Evolutionary conservation across 2,329 filamentous ascomycete genomes (phyloP), one percentile per base, ranked within the genome.

Genomic region (Pseudogymnoascus sp.): DNA sequence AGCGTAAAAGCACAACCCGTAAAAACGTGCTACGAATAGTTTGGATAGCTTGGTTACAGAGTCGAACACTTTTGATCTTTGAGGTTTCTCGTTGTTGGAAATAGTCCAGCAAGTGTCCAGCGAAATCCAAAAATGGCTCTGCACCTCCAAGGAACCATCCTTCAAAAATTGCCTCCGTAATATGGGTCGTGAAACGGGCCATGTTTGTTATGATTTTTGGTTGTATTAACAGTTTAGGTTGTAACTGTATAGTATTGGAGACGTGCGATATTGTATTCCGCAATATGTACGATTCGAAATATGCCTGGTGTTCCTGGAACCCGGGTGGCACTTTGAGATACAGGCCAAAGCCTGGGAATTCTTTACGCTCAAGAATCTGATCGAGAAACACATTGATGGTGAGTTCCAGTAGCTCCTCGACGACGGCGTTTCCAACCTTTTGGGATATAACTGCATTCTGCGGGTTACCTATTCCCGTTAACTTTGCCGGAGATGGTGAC

Each of bases 131-230:
- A 68, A 94, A 83, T 3, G 85, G 81, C 68, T 92, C 89, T 1
- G 90, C 90, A 1, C 93, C 93, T 67, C 94, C 88, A 66, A 97
- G 84, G 71, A 97, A 97, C 91, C 92, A 97, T 14, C 94, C 94
- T 74, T 97, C 94, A 67, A 94, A 97, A 11, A 96, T 88, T 5
- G 91, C 90, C 73, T 99, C 94, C 0, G 89, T 85, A 72, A 97
- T 83, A 71, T 97, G 91, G 2, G 84, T 78, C 33, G 87, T 85
- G 66, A 97, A 89, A 11, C 92, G 85, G 0, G 89, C 87, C 70
- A 99, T 80, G 68, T 99, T 99, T 3, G 89, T 93, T 59, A 99
- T 78, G 0, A 95, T 83, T 64, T 88, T 86, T 1, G 94, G 90
- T 71, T 97, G 92, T 62, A 85, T 83, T 1, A 97, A 79, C 0